Evolutionary conservation across 495 filamentous ascomycete genomes (phyloP).

Genomic region (Penicillium ochrochloron): DNA sequence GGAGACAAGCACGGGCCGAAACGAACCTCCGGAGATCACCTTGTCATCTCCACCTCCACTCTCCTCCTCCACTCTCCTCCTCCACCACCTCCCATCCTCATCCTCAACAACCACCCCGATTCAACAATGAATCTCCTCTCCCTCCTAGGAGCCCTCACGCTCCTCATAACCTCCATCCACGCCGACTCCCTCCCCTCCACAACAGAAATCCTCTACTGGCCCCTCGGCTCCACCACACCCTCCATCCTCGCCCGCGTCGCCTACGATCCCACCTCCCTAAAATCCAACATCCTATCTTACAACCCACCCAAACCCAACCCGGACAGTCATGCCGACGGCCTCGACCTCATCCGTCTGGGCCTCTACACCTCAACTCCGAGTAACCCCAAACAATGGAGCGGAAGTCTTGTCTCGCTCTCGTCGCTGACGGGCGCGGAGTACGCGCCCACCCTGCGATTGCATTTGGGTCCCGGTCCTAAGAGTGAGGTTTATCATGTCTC

Average conservation of each 20-base stretch:
- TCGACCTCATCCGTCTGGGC: slow-evolving; percentile 43
- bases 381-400: slow-evolving; percentile 47
- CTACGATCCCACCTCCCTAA: slow-evolving; percentile 40
- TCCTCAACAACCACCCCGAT: not conserved
- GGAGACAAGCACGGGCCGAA: not conserved
- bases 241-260: slow-evolving; percentile 47
- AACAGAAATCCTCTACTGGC: slow-evolving; percentile 49
- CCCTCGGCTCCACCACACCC: slow-evolving; percentile 38
- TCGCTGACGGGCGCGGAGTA: slow-evolving; percentile 30
- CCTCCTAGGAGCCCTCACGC: slow-evolving; percentile 25
- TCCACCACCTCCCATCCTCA: not conserved
- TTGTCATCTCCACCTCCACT: slow-evolving; percentile 2
- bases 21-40: not conserved
- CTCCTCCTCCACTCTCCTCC: not conserved
- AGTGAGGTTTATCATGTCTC: slow-evolving; percentile 47
- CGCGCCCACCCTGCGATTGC: slow-evolving; percentile 40
- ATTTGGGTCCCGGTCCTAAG: slow-evolving; percentile 38
- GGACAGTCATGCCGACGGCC: slow-evolving; percentile 9
- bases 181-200: slow-evolving; percentile 29
- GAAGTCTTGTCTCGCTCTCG: slow-evolving; percentile 41
- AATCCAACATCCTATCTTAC: slow-evolving; percentile 42
- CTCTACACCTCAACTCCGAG: slow-evolving; percentile 36
- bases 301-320: slow-evolving; percentile 34
- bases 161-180: slow-evolving; percentile 22
- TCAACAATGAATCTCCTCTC: slow-evolving; percentile 33